These are phyloP conservation scores for Pseudomicrostroma phylloplanum DNA, from an alignment of 1,284 basidiomycete species.

Conservation along the genomic window DNA sequence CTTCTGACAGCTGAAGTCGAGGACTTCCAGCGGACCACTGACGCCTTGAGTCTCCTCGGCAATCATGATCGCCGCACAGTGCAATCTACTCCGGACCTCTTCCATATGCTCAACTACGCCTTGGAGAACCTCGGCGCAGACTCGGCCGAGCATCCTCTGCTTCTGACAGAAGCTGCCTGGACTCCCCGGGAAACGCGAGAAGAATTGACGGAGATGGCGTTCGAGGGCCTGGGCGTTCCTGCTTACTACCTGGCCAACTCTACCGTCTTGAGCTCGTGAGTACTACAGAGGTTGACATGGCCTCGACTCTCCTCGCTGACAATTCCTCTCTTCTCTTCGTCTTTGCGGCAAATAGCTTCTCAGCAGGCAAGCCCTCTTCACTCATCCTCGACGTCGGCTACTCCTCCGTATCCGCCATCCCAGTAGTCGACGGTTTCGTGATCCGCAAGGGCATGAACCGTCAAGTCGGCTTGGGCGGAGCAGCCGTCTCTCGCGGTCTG, in stretches of 20 bases:
- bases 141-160: conserved; percentile 73
- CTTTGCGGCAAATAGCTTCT: conserved; percentile 63
- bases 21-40: neutral
- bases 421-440: conserved; percentile 95
- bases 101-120: conserved; percentile 68
- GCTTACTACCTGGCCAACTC: conserved; percentile 96
- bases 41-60: conserved; percentile 29
- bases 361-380: conserved; percentile 90
- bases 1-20: neutral
- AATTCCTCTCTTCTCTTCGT: neutral
- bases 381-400: conserved; percentile 90
- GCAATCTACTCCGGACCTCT: conserved; percentile 68
- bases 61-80: conserved; percentile 56
- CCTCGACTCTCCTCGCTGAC: neutral
- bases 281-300: conserved; percentile 14
- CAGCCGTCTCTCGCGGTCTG: conserved; percentile 25
- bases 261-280: conserved; percentile 87
- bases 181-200: conserved; percentile 83
- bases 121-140: conserved; percentile 56
- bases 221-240: conserved; percentile 88
- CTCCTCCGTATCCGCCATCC: conserved; percentile 79
- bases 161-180: conserved; percentile 94
- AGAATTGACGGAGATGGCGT: conserved; percentile 89
- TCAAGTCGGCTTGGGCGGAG: conserved; percentile 38
- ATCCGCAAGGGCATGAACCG: conserved; percentile 72